Percentiles rank a stretch among this genome's conserved stretches.
phyloP scores from a whole-genome alignment of 2,329 filamentous ascomycete genomes.

The Phaeophleospora eucalypticola region DNA sequence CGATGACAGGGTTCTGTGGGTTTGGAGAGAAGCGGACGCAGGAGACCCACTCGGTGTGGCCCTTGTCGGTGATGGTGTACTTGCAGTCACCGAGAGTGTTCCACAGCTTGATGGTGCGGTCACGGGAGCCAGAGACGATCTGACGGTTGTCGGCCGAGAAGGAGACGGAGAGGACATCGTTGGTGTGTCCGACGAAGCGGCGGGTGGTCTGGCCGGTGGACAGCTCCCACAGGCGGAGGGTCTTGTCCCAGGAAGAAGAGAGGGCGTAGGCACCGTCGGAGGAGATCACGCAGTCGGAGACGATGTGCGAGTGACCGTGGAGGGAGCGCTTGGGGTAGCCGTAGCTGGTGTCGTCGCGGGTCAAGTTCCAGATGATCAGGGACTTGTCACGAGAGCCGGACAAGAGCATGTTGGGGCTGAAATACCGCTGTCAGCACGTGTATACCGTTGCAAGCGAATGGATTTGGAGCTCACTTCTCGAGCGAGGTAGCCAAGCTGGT shows the following conservation, averaged over 20 bases:
- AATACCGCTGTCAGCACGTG: constrained; percentile 7
- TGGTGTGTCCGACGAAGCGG: constrained; percentile 98
- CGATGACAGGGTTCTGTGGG: constrained; percentile 99
- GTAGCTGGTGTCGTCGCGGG: constrained; percentile 96
- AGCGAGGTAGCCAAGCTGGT: constrained; percentile 96
- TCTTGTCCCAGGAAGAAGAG: constrained; percentile 99
- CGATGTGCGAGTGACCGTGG: constrained; percentile 98
- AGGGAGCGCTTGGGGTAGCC: constrained; percentile 99
- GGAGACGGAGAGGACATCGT: constrained; percentile 98
- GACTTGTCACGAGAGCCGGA: constrained; percentile 97
- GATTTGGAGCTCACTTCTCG: constrained; percentile 68
- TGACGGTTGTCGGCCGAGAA: constrained; percentile 99
- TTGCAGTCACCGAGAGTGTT: constrained; percentile 99
- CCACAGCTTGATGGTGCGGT: constrained; percentile 99
- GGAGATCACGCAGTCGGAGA: constrained; percentile 99
- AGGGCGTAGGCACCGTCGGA: constrained; percentile 99
- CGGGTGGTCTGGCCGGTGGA: constrained; percentile 94
- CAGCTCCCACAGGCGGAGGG: constrained; percentile 98
- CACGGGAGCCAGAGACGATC: constrained; percentile 97
- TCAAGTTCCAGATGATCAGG: constrained; percentile 99
- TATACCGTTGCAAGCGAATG: neutral
- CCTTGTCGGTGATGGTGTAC: constrained; percentile 99
- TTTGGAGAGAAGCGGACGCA: constrained; percentile 99
- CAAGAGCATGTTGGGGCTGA: constrained; percentile 97
- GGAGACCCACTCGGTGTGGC: constrained; percentile 99